A percentile compares a stretch with the other conserved stretches of the same genome.
Evolutionary conservation across 345 rosid genomes (phyloP).

Genomic region (Eucalyptus decipiens): DNA sequence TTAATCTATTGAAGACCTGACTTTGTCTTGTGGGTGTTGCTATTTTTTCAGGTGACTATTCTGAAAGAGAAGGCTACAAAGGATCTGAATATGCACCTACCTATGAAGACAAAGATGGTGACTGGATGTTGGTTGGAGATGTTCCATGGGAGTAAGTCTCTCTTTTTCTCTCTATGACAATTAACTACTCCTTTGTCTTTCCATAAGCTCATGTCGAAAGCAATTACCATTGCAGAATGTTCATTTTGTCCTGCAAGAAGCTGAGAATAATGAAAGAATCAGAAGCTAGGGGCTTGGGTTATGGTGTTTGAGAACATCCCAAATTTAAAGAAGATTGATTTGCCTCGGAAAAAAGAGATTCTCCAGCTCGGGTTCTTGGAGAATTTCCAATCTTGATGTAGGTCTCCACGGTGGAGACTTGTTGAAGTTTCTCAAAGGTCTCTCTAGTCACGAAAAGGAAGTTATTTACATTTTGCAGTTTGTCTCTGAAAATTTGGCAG

Average conservation of each 20-base stretch:
- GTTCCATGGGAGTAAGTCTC: conserved; percentile 66
- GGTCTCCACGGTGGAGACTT: not conserved
- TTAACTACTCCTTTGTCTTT: not conserved
- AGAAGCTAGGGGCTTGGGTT: conserved; percentile 66
- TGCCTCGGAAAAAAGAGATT: not conserved
- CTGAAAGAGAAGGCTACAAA: conserved; percentile 66
- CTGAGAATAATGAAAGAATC: conserved; percentile 83
- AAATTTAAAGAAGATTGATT: not conserved
- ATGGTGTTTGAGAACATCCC: conserved; percentile 23
- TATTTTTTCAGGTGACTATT: conserved; percentile 32
- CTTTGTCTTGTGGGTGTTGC: not conserved
- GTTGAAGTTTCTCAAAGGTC: not conserved
- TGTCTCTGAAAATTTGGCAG: not conserved
- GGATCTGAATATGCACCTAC: conserved; percentile 71
- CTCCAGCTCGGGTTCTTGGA: not conserved
- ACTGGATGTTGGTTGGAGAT: conserved; percentile 87
- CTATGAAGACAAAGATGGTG: conserved; percentile 82
- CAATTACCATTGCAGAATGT: conserved; percentile 49
- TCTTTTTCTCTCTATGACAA: not conserved
- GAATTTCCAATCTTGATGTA: not conserved
- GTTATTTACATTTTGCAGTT: not conserved
- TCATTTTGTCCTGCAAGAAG: conserved; percentile 69
- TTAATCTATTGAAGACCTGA: not conserved
- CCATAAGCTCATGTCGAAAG: not conserved
- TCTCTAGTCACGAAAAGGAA: not conserved